Evolutionary conservation across 2,329 filamentous ascomycete species (phyloP), one percentile per base, ranked within the genome.

Genomic region (Colletotrichum shisoi): DNA sequence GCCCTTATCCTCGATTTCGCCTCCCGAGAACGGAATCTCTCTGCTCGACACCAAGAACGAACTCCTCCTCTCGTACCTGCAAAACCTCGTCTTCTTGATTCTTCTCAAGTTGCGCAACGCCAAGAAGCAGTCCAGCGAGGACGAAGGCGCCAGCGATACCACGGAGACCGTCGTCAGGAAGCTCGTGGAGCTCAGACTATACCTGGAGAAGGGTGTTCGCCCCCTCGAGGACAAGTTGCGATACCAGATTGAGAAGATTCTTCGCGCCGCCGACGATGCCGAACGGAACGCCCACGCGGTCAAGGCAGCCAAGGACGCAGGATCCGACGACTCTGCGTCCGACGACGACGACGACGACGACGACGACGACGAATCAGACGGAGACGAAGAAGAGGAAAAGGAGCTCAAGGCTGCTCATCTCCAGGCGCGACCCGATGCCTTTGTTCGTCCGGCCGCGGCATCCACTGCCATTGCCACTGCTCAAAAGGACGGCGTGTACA

Each of bases 1-100:
- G 0, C 87, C 90, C 0, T 86, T 86, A 56, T 76, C 88, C 19
- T 76, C 83, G n/a, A 85, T 96, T 67, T 81, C 90, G 56, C 87
- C 91, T n/a, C 90, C 91, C 1, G 84, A 89, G 70, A 89, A 97
- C 73, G 94, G 95, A 75, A 95, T 99, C 66, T 97, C 95, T 0
- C 87, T 99, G 1, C 89, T 99, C 74, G 93, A 98, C 76, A 89
- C 92, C 71, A 99, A 99, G 81, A 98, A 96, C 79, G 95, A 99
- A 76, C 85, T 99, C n/a, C 88, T 99, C 19, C 88, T 99, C 45
- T 94, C 94, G 4, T 99, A 99, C 79, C 84, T 99, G 0, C 94
- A 99, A 74, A 96, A 97, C 74, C 87, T 98, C 4, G 92, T 95
- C 51, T 96, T 96, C 72, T 82, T 97, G 46, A 90, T 96, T 51